These are phyloP conservation scores for Laguncularia racemosa DNA, from an alignment of 345 rosid species.

Conservation along the genomic window DNA sequence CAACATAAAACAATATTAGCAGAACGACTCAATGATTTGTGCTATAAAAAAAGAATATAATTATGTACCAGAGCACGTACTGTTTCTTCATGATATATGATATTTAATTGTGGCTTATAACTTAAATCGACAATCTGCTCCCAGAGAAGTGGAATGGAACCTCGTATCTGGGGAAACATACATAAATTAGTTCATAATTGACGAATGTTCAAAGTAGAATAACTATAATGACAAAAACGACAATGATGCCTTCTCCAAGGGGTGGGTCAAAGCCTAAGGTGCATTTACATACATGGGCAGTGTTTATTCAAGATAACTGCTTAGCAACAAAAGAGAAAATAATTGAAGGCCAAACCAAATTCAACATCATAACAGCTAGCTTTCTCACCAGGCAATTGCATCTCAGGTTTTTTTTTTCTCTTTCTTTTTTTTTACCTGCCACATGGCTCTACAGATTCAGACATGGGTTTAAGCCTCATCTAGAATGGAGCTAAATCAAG, in stretches of 20 bases:
- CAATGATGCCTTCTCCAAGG: no score
- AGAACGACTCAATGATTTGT: slow-evolving; percentile 6
- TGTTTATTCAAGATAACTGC: no score
- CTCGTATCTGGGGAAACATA: slow-evolving; percentile 56
- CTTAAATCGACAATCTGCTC: slow-evolving; percentile 98
- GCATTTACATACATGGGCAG: no score
- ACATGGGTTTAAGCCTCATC: no score
- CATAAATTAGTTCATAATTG: slow-evolving; percentile 6
- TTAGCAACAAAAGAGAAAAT: neutral
- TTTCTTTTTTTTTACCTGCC: neutral
- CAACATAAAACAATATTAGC: slow-evolving; percentile 7
- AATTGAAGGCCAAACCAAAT: neutral
- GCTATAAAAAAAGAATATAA: no score
- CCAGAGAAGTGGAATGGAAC: slow-evolving; percentile 97
- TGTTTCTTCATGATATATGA: slow-evolving; percentile 58
- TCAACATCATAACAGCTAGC: neutral
- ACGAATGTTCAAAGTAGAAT: neutral
- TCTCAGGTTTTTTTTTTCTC: neutral
- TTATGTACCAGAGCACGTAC: slow-evolving; percentile 21
- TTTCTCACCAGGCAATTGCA: no score
- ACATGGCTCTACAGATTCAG: no score
- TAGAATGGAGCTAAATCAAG: no score
- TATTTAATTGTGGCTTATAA: slow-evolving; percentile 73
- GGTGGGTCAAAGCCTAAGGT: no score
- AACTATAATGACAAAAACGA: neutral